phyloP scores from a whole-genome alignment of 306 rosid species.

The Cucurbita pepo region DNA sequence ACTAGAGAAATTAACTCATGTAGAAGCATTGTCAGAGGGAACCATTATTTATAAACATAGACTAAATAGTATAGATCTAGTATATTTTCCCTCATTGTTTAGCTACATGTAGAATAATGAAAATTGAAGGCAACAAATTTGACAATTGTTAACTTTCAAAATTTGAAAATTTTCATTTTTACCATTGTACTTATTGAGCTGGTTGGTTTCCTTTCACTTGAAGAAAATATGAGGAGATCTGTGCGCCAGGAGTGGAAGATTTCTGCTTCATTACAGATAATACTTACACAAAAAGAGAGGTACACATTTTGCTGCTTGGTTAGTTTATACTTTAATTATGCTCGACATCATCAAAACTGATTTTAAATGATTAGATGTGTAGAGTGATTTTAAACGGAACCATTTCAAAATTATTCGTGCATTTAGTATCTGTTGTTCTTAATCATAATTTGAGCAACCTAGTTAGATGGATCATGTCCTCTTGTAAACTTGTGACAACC shows the following conservation, averaged over 20 bases:
- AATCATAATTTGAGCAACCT: no score
- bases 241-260: conserved; percentile 69
- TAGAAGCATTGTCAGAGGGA: not conserved
- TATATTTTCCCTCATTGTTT: not conserved
- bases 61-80: not conserved
- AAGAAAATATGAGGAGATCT: conserved; percentile 81
- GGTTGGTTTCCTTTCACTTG: conserved; percentile 11
- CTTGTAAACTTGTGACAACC: no score
- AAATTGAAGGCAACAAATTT: no score
- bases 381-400: no score
- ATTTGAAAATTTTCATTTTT: no score
- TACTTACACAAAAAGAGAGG: conserved; percentile 72
- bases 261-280: conserved; percentile 77
- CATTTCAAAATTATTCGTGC: no score
- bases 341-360: no score
- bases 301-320: conserved; percentile 15
- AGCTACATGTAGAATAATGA: not conserved
- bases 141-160: no score
- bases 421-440: no score
- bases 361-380: no score
- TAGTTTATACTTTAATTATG: not conserved
- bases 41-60: not conserved
- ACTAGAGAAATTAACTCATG: not conserved
- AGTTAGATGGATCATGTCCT: no score
- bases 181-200: no score